Conservation (phyloP, 2,329 filamentous ascomycete species). For the Kalaharituber pfeilii region DNA sequence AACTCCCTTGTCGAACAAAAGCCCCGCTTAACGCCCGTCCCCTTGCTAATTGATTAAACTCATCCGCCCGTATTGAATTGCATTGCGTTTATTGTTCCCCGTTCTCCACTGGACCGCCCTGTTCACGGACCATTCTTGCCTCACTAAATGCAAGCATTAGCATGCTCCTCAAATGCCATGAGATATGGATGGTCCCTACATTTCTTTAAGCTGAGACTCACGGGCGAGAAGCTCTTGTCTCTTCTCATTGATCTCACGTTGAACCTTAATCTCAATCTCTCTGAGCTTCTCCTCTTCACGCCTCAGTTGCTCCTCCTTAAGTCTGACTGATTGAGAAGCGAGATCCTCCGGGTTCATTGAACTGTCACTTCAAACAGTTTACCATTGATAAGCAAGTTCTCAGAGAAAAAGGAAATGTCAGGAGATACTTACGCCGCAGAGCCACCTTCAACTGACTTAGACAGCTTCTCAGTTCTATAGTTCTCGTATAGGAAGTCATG, state of each 20-base stretch:
- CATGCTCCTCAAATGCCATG: constrained; percentile 1
- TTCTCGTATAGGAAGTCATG: constrained; percentile 99
- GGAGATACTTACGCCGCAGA: constrained; percentile 56
- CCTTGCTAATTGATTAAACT: neutral
- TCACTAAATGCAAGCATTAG: constrained; percentile 16
- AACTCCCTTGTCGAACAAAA: neutral
- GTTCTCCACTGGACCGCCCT: neutral
- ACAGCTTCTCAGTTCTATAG: constrained; percentile 99
- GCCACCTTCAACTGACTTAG: constrained; percentile 94
- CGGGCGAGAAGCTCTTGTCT: constrained; percentile 92
- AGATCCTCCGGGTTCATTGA: constrained; percentile 97
- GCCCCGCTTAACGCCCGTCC: neutral
- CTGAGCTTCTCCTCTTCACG: constrained; percentile 99
- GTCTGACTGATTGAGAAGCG: constrained; percentile 86
- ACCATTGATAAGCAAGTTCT: constrained; percentile 13
- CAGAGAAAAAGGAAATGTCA: constrained; percentile 7
- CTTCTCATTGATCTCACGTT: constrained; percentile 99
- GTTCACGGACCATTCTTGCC: constrained; percentile 23
- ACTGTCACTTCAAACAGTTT: constrained; percentile 43
- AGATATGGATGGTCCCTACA: constrained; percentile 28
- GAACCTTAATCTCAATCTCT: constrained; percentile 98
- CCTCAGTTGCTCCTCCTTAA: constrained; percentile 98
- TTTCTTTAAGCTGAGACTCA: constrained; percentile 96
- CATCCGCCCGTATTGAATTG: neutral
- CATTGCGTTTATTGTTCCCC: neutral